phyloP scores from a whole-genome alignment of 1,139 yeast genomes.

The Nadsonia starkeyi-henricii region DNA sequence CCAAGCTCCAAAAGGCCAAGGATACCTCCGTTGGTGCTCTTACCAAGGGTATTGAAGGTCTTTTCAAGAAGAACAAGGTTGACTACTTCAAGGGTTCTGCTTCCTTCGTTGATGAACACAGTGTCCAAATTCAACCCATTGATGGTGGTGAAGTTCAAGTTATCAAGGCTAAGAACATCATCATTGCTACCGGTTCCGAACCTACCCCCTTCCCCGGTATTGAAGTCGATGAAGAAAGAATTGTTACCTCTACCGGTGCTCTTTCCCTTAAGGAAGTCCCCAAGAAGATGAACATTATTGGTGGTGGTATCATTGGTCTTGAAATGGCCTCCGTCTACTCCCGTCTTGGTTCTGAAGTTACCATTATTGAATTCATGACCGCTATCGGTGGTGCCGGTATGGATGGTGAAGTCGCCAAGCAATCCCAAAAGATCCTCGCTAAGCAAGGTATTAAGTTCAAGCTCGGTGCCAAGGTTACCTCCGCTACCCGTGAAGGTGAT shows the following conservation, averaged over 20 bases:
- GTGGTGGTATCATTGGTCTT: constrained; percentile 98
- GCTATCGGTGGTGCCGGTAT: constrained; percentile 89
- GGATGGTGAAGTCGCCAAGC: constrained; percentile 91
- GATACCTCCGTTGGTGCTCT: constrained; percentile 78
- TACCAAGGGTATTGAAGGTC: constrained; percentile 87
- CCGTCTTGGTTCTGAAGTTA: constrained; percentile 90
- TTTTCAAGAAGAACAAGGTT: constrained; percentile 91
- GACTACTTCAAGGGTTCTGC: constrained; percentile 91
- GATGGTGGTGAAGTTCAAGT: constrained; percentile 64
- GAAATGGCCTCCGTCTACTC: constrained; percentile 99
- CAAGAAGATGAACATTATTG: constrained; percentile 82
- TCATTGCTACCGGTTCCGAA: constrained; percentile 97
- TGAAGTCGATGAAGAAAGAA: constrained; percentile 91
- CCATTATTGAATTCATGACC: constrained; percentile 80
- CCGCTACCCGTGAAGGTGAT: constrained; percentile 82
- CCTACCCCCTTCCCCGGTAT: constrained; percentile 98
- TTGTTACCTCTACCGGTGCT: constrained; percentile 92
- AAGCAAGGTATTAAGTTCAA: constrained; percentile 95
- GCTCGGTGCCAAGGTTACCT: constrained; percentile 79
- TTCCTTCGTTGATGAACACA: constrained; percentile 70
- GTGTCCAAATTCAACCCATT: constrained; percentile 65
- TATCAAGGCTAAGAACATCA: constrained; percentile 71
- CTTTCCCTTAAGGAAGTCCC: constrained; percentile 77
- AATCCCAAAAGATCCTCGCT: constrained; percentile 74
- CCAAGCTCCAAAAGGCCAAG: constrained; percentile 79